Base-by-base conservation (phyloP, 202 grass and related monocot genomes). In the Setaria italica region DNA sequence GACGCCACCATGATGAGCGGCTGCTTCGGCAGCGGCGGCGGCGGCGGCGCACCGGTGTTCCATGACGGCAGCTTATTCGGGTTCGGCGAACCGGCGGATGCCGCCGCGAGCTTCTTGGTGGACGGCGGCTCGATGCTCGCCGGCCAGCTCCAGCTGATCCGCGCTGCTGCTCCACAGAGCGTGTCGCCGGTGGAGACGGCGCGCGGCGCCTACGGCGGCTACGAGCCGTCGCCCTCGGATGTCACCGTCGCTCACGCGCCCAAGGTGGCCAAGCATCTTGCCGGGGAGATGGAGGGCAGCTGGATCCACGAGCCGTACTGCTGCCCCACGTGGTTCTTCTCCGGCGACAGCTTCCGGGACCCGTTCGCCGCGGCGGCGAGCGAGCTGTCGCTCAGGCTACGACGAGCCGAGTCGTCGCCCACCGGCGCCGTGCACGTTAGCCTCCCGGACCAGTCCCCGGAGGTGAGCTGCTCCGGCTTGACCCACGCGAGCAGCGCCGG, bases 401-500 rank as follows among this genome's bases (percentile, higher is more conserved):
- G 39, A 70, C 42, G 39, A 41, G 86, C 90, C 54, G 58, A 82
- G 59, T 29, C 72, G 41, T 74, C 84, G 47, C 64, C 78, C 3
- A 49, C 86, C 62, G 86, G 67, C 51, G 82, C 84, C 25, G 78
- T 46, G 66, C 72, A 77, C 54, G 67, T 59, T 15, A 84, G 49
- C 74, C 42, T 74, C 19, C 54, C 81, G 21, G 85, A 90, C 29
- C 89, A 74, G 43, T 89, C 81, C 62, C 85, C 91, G 12, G 91
- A 95, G 33, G 85, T 90, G 72, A 90, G 83, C 84, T 88, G 84
- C 82, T 94, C 92, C 41, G 76, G 89, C 41, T 43, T 86, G 70
- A 89, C 87, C 35, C 79, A 73, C 16, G 85, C 77, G 17, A 90
- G 57, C 7, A 34, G 68, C 56, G 66, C 84, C 35, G 87, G 70